These are phyloP conservation scores for Oxyria digyna DNA, from an alignment of 148 eudicot genomes.

Conservation along the genomic window DNA sequence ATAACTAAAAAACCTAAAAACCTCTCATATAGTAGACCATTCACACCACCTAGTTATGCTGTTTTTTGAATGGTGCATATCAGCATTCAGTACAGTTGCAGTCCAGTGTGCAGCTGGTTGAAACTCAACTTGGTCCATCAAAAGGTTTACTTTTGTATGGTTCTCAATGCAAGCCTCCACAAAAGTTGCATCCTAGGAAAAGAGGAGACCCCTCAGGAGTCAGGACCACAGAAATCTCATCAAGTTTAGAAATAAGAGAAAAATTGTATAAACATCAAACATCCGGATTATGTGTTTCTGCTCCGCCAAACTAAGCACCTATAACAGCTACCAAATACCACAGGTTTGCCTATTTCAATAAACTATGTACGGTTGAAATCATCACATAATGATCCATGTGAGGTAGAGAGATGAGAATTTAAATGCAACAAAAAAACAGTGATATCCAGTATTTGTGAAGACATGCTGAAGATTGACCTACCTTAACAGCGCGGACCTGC, in stretches of 20 bases:
- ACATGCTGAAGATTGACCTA: constrained; percentile 27
- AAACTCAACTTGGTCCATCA: constrained; percentile 98
- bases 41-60: constrained; percentile 36
- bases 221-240: not conserved
- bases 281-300: not conserved
- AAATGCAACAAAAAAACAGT: not conserved
- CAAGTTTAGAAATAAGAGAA: not conserved
- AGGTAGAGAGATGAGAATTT: not conserved
- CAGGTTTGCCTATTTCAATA: not conserved
- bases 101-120: constrained; percentile 91
- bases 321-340: not conserved
- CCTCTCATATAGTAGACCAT: not conserved
- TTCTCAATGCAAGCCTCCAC: constrained; percentile 96
- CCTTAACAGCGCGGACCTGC: constrained; percentile 99
- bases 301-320: not conserved
- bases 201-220: constrained; percentile 5
- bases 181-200: constrained; percentile 67
- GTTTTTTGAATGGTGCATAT: constrained; percentile 32
- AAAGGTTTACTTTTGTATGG: constrained; percentile 85
- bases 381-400: not conserved
- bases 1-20: not conserved
- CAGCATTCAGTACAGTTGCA: constrained; percentile 61
- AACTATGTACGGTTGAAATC: too few species aligned
- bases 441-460: constrained; percentile 3
- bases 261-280: not conserved